Evolutionary conservation across 805 yeast genomes (phyloP).

Genomic region (Candida cerambycidarum): DNA sequence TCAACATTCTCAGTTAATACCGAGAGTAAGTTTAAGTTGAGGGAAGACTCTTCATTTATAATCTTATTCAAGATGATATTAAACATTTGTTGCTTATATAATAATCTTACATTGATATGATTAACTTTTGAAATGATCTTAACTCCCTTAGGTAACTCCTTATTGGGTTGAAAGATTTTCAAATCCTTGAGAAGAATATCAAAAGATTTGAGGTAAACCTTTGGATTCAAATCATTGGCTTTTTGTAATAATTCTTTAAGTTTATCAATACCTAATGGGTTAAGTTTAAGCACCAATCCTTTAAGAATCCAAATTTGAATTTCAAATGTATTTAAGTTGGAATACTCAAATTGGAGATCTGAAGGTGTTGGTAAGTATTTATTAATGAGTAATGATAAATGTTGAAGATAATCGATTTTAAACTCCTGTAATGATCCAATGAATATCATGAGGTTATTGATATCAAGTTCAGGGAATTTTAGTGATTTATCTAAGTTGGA

Average conservation of each 20-base stretch:
- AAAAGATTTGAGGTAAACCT: constrained; percentile 49
- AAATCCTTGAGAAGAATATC: constrained; percentile 70
- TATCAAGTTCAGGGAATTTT: constrained; percentile 6
- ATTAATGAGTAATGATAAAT: constrained; percentile 55
- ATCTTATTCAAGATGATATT: constrained; percentile 55
- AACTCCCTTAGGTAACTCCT: constrained; percentile 30
- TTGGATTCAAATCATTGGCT: constrained; percentile 10
- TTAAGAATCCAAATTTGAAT: constrained; percentile 68
- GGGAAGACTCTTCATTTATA: constrained; percentile 40
- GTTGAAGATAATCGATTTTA: constrained; percentile 57
- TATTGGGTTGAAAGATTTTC: constrained; percentile 44
- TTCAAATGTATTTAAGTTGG: constrained; percentile 45
- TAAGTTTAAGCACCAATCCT: constrained; percentile 62
- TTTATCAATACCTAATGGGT: constrained; percentile 30
- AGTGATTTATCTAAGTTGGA: constrained; percentile 52
- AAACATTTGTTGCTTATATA: constrained; percentile 83
- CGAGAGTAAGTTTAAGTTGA: constrained; percentile 66
- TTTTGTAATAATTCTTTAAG: constrained; percentile 22
- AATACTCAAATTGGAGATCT: background rate
- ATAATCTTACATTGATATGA: constrained; percentile 58
- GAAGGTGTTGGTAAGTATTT: constrained; percentile 21
- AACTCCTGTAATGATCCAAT: constrained; percentile 17
- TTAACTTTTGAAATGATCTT: constrained; percentile 43
- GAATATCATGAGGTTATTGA: constrained; percentile 13
- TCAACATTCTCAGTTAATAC: constrained; percentile 65